phyloP scores from a whole-genome alignment of 129 eudicot genomes.

The Escallonia herrerae region DNA sequence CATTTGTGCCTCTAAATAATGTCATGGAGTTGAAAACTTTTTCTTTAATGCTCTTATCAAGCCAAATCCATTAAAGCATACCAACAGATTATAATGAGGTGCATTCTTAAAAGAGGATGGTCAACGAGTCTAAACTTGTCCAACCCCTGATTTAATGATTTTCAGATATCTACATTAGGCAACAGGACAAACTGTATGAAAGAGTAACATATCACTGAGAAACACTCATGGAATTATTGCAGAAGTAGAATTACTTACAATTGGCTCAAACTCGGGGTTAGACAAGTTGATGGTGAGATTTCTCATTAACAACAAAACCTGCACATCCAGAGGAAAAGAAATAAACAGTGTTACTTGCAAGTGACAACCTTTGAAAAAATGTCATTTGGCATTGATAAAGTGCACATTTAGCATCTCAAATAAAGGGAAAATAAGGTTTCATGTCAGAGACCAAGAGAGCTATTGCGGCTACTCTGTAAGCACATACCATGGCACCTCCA shows the following conservation, averaged over 20 bases:
- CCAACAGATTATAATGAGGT: background rate
- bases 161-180: too few relatives aligned
- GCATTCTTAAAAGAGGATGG: too few relatives aligned
- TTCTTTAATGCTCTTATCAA: background rate
- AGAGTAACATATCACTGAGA: background rate
- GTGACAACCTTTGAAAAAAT: background rate
- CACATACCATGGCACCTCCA: background rate
- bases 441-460: background rate
- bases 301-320: constrained; percentile 86
- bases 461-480: background rate
- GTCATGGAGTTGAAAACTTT: background rate
- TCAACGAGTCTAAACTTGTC: too few relatives aligned
- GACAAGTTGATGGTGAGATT: constrained; percentile 91
- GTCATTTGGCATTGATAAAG: too few relatives aligned
- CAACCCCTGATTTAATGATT: too few relatives aligned
- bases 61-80: background rate
- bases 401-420: too few relatives aligned
- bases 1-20: too few relatives aligned
- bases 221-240: background rate
- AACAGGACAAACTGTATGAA: background rate
- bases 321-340: constrained; percentile 22
- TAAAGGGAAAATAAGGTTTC: too few relatives aligned
- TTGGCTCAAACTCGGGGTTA: constrained; percentile 86
- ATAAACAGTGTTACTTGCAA: background rate
- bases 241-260: constrained; percentile 41